Percentiles rank a stretch among this genome's conserved stretches.
phyloP scores from a whole-genome alignment of 805 yeast genomes.

The Blastobotrys chiropterorum region DNA sequence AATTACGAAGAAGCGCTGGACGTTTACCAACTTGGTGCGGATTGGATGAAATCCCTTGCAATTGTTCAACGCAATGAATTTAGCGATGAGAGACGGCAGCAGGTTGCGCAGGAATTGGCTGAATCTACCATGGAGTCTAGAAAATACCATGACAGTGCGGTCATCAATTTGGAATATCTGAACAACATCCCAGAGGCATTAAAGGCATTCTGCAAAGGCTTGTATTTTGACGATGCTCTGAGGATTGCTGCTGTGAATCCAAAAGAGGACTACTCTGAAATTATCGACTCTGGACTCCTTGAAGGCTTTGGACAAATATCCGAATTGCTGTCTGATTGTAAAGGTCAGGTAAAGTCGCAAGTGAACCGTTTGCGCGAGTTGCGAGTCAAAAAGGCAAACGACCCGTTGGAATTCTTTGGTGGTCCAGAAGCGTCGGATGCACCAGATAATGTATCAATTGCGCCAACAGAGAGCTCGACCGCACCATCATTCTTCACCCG shows the following conservation, averaged over 20 bases:
- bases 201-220: slow-evolving; percentile 64
- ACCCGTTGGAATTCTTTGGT: slow-evolving; percentile 83
- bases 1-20: slow-evolving; percentile 57
- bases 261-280: slow-evolving; percentile 36
- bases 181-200: slow-evolving; percentile 58
- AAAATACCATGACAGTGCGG: slow-evolving; percentile 79
- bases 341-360: slow-evolving; percentile 78
- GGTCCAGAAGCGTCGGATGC: slow-evolving; percentile 60
- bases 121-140: slow-evolving; percentile 50
- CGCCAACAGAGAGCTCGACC: slow-evolving; percentile 89
- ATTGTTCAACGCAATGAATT: slow-evolving; percentile 38
- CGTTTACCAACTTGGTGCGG: slow-evolving; percentile 60
- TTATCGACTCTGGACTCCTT: slow-evolving; percentile 67
- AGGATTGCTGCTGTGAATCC: slow-evolving; percentile 44
- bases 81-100: slow-evolving; percentile 36
- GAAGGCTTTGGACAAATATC: slow-evolving; percentile 87
- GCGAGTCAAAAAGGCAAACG: slow-evolving; percentile 72
- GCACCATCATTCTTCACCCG: slow-evolving; percentile 90
- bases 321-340: slow-evolving; percentile 90
- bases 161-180: slow-evolving; percentile 58
- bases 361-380: slow-evolving; percentile 76
- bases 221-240: slow-evolving; percentile 69
- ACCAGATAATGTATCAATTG: slow-evolving; percentile 91
- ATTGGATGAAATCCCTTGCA: slow-evolving; percentile 81
- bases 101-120: slow-evolving; percentile 56